Conservation (phyloP, 495 filamentous ascomycete genomes). For the Penicillium verhagenii region DNA sequence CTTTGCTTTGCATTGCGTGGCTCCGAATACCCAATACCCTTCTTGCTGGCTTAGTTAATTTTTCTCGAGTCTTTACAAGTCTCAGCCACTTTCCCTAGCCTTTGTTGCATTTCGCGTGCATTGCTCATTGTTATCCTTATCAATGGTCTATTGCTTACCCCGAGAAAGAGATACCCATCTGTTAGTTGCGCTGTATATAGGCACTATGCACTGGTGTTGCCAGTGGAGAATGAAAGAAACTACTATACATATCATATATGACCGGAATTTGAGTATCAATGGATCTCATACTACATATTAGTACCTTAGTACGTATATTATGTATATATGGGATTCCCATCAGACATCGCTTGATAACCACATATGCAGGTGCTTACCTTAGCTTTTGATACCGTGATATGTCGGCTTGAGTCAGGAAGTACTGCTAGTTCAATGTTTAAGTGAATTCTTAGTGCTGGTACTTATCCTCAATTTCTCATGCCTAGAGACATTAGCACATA, state of each 20-base stretch:
- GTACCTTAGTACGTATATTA: too few species aligned
- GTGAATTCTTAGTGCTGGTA: too few species aligned
- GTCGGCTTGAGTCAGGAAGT: too few species aligned
- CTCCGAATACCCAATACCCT: not conserved
- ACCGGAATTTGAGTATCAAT: not conserved
- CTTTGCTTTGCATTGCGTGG: conserved; percentile 6
- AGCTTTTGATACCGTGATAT: too few species aligned
- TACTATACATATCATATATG: too few species aligned
- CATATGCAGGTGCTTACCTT: too few species aligned
- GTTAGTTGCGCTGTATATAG: conserved; percentile 6
- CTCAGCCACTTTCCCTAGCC: not conserved
- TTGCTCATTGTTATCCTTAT: not conserved
- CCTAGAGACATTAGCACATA: too few species aligned
- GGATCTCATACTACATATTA: too few species aligned
- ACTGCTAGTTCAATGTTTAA: too few species aligned
- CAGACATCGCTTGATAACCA: too few species aligned
- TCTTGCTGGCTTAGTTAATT: not conserved
- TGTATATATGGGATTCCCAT: too few species aligned
- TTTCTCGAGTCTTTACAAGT: not conserved
- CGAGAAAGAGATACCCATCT: conserved; percentile 17
- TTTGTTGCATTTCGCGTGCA: not conserved
- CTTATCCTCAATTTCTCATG: too few species aligned
- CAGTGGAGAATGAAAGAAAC: not conserved
- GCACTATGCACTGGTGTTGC: not conserved
- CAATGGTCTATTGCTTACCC: conserved; percentile 4